These are phyloP conservation scores for Trichoderma simmonsii DNA, from an alignment of 2,329 filamentous ascomycete genomes.

Conservation along the genomic window DNA sequence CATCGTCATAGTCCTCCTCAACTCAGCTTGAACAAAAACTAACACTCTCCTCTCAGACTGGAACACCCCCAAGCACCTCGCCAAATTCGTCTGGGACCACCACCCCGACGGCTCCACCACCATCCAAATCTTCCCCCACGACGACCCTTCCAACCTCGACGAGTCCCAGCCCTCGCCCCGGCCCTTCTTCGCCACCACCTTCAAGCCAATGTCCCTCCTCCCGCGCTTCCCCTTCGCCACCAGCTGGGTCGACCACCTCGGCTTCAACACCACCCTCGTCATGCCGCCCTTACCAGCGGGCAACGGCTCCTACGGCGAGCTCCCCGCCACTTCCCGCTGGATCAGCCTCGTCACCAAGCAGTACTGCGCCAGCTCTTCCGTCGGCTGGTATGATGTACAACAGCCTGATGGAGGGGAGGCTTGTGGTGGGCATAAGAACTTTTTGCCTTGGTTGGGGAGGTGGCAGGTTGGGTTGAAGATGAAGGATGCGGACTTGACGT, in stretches of 20 bases:
- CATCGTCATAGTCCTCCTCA: neutral
- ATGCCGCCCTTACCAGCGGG: slow-evolving; percentile 48
- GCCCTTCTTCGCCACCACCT: slow-evolving; percentile 47
- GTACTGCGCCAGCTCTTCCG: slow-evolving; percentile 30
- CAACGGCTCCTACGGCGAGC: slow-evolving; percentile 37
- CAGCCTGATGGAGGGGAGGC: slow-evolving; percentile 32
- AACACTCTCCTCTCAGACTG: slow-evolving; percentile 36
- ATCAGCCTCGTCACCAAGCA: slow-evolving; percentile 35
- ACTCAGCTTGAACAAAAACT: neutral
- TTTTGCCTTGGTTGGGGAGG: slow-evolving; percentile 45
- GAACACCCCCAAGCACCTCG: slow-evolving; percentile 56
- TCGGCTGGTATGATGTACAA: slow-evolving; percentile 48
- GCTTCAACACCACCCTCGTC: slow-evolving; percentile 43
- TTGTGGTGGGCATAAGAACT: slow-evolving; percentile 36
- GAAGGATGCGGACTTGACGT: slow-evolving; percentile 34
- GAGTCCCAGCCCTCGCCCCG: slow-evolving; percentile 33
- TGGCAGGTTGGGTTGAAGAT: slow-evolving; percentile 44
- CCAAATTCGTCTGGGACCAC: slow-evolving; percentile 46
- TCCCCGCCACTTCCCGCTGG: slow-evolving; percentile 48
- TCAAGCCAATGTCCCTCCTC: slow-evolving; percentile 40
- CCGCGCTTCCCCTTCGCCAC: slow-evolving; percentile 46
- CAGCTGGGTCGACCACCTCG: slow-evolving; percentile 37
- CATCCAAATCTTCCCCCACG: slow-evolving; percentile 46
- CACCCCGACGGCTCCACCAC: slow-evolving; percentile 35
- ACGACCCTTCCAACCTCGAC: slow-evolving; percentile 28